Evolutionary conservation across 2,329 filamentous ascomycete species (phyloP).

Genomic region (Leptoxyphium fumago): DNA sequence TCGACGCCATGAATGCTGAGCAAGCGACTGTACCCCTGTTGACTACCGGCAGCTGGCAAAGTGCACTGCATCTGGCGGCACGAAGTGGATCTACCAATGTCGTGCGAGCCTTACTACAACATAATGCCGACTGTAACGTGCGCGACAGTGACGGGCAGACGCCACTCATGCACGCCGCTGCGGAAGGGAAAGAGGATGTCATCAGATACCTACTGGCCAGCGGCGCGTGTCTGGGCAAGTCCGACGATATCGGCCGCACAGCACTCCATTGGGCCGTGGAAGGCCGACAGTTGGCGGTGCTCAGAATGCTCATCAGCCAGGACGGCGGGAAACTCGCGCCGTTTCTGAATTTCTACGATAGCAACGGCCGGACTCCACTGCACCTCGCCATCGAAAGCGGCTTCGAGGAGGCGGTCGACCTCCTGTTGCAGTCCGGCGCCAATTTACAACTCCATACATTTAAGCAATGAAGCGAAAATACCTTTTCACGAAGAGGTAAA

Average conservation of each 20-base stretch:
- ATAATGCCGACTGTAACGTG: neutral
- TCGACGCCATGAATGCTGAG: too few species aligned
- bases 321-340: neutral
- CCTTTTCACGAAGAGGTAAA: too few species aligned
- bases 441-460: neutral
- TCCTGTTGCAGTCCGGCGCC: neutral
- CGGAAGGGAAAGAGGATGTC: conserved; percentile 1
- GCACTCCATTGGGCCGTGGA: neutral
- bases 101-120: neutral
- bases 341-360: conserved; percentile 1
- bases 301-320: neutral
- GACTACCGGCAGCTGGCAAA: too few species aligned
- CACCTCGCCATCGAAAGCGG: neutral
- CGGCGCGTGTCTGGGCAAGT: neutral
- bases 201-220: neutral
- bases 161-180: conserved; percentile 1
- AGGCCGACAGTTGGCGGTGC: neutral
- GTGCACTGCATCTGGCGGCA: conserved; percentile 1
- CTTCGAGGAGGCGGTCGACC: conserved; percentile 1
- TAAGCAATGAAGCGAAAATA: neutral
- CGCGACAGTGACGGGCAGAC: conserved; percentile 1
- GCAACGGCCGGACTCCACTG: conserved; percentile 1
- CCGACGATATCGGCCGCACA: neutral
- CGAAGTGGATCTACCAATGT: neutral
- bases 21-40: too few species aligned